Percentiles rank a stretch among this genome's conserved stretches.
Evolutionary conservation across 1,284 basidiomycete species (phyloP).

Genomic region (Meira nashicola): DNA sequence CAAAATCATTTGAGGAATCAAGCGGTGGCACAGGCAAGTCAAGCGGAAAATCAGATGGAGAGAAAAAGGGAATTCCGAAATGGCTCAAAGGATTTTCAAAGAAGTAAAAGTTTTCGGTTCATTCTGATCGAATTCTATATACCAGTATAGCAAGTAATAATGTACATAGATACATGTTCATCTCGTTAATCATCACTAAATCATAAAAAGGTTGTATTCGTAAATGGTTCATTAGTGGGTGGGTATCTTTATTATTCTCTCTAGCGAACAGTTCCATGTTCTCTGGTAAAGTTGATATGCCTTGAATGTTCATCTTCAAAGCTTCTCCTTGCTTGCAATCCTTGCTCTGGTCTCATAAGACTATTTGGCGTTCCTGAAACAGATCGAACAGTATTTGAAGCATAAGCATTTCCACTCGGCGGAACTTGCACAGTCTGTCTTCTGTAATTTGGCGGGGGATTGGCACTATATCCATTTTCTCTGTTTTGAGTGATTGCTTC

Average conservation of each 20-base stretch:
- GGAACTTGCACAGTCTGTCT: constrained; percentile 14
- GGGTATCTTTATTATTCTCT: too few species aligned
- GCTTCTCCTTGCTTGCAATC: too few species aligned
- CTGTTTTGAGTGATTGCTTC: not conserved
- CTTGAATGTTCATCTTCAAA: too few species aligned
- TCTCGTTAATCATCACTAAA: too few species aligned
- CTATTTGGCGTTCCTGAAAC: not conserved
- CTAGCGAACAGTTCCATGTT: too few species aligned
- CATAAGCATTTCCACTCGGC: constrained; percentile 2
- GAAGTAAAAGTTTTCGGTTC: constrained; percentile 3
- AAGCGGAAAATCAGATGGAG: constrained; percentile 1
- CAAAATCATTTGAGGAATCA: constrained; percentile 8
- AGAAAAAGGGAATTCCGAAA: constrained; percentile 15
- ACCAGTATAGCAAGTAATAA: too few species aligned
- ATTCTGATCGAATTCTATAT: not conserved
- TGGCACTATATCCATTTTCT: not conserved
- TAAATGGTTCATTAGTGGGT: too few species aligned
- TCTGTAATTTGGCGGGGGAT: constrained; percentile 12
- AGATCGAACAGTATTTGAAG: not conserved
- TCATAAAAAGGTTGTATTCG: too few species aligned
- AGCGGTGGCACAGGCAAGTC: not conserved
- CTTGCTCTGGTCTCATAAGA: too few species aligned
- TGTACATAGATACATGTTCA: too few species aligned
- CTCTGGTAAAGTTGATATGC: too few species aligned
- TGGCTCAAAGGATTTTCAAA: constrained; percentile 19